Evolutionary conservation across 495 filamentous ascomycete species (phyloP), one percentile per base, ranked within the genome.

Genomic region (Aspergillus avenaceus): DNA sequence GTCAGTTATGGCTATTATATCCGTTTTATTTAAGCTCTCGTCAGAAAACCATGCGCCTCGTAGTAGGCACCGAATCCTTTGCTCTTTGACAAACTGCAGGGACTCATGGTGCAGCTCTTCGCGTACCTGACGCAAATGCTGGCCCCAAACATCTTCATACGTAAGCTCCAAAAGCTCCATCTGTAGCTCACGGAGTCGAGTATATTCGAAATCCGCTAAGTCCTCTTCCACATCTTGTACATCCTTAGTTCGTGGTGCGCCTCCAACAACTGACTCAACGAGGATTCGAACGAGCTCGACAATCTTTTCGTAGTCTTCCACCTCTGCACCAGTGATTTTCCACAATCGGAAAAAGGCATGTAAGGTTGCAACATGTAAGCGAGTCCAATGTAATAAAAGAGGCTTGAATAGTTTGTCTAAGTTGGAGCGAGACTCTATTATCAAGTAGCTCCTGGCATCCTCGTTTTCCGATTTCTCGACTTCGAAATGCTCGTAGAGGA

Each of bases 401-500:
- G 93, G 95, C 21, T 83, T 83, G 72, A 97, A 97, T 18, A 95
- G 69, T 61, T 83, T 87, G 64, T 99, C 93, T 54, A 95, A 81
- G 36, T 88, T 83, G 24, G 86, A 81, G 19, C 82, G 79, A 18
- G 87, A 87, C 51, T 96, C 92, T 38, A 93, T 67, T 3, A 85
- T 66, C 50, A 87, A 75, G 53, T 91, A 93, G 9, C 76, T 83
- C 63, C 90, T 88, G 5, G 80, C 72, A 55, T 96, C 91, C 52
- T 92, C 88, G 49, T 86, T 69, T 45, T 93, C 90, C 2, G 87
- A 85, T 59, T 88, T 91, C 52, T 93, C 89, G 25, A 96, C 86
- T 51, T 95, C 88, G 54, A 99, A 99, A 72, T 96, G 91, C 52
- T 97, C 90, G 65, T 93, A 96, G 12, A 99, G 70, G 12, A 95